Conservation (phyloP, 305 asterid genomes). For the Withania somnifera region DNA sequence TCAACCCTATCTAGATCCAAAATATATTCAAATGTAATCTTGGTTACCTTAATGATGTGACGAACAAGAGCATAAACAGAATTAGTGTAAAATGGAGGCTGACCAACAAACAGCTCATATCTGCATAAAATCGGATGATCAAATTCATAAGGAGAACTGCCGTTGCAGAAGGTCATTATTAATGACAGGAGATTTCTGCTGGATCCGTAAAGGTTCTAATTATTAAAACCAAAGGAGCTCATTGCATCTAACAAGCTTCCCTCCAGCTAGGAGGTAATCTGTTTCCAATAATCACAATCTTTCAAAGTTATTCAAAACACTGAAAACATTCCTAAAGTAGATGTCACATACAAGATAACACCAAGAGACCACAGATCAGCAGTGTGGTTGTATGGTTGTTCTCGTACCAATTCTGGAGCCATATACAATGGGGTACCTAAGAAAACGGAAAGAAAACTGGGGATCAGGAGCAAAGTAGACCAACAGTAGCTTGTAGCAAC, state of each 20-base stretch:
- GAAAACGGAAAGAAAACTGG: slow-evolving; percentile 16
- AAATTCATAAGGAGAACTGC: slow-evolving; percentile 5
- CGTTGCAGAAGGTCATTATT: background rate
- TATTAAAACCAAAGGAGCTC: background rate
- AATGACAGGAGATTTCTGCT: background rate
- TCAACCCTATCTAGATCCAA: background rate
- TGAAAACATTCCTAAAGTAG: background rate
- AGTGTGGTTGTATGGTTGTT: slow-evolving; percentile 99
- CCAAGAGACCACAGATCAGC: slow-evolving; percentile 99
- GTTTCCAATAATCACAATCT: background rate
- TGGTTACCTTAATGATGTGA: slow-evolving; percentile 80
- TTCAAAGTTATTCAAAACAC: background rate
- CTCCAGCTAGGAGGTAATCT: background rate
- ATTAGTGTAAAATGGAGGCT: slow-evolving; percentile 97
- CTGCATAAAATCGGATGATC: slow-evolving; percentile 17
- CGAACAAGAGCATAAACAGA: slow-evolving; percentile 97
- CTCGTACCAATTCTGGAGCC: slow-evolving; percentile 99
- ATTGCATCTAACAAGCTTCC: background rate
- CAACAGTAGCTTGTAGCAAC: slow-evolving; percentile 9
- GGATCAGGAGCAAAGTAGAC: slow-evolving; percentile 11
- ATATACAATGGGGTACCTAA: slow-evolving; percentile 97
- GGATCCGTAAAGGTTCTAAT: background rate
- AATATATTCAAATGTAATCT: slow-evolving; percentile 5
- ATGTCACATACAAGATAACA: slow-evolving; percentile 74
- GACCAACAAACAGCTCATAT: slow-evolving; percentile 98